Evolutionary conservation across 1,284 basidiomycete genomes (phyloP), one percentile per base, ranked within the genome.

Genomic region (Phylloporus sp.): DNA sequence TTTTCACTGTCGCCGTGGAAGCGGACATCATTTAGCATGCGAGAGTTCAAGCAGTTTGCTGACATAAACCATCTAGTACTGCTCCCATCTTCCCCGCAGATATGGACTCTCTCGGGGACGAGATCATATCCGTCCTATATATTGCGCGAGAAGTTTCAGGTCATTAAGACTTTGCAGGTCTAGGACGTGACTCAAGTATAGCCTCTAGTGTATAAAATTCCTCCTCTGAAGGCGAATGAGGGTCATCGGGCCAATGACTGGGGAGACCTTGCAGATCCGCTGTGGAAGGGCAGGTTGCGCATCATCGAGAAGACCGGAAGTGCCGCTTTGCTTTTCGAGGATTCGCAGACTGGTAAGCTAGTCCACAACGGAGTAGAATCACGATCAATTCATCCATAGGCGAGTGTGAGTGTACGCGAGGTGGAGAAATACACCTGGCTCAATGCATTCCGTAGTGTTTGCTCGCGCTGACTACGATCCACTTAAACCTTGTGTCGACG

Each of bases 211-310:
- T 92, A 86, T 81, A 91, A 89, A 81, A 92, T 95, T 60, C 94
- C 94, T 11, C 88, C 93, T 29, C 80, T 96, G 70, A 92, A 87
- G 69, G 86, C 84, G 34, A 93, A 95, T 69, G 93, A 94, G 71
- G 94, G 94, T 3, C 91, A 95, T 77, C 87, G 92, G 49, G 93
- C 93, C 15, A 88, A 88, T 60, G 91, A 94, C 69, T 95, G 93
- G 87, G 94, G 94, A 13, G 92, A 95, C 77, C 85, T 95, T 57
- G 86, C 86, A 29, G 75, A 85, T 58, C 93, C 93, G 2, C 78
- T 97, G 26, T 97, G 95, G 95, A 96, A 94, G 74, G 95, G 95
- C 15, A 84, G 95, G n/a, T 78, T 96, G 65, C 84, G 94, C 57
- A 90, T 96, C 68, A 81, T 95, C 50, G 94, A 96, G 77, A 88